Evolutionary conservation across 805 yeast genomes (phyloP).

Genomic region (Candida maesae): DNA sequence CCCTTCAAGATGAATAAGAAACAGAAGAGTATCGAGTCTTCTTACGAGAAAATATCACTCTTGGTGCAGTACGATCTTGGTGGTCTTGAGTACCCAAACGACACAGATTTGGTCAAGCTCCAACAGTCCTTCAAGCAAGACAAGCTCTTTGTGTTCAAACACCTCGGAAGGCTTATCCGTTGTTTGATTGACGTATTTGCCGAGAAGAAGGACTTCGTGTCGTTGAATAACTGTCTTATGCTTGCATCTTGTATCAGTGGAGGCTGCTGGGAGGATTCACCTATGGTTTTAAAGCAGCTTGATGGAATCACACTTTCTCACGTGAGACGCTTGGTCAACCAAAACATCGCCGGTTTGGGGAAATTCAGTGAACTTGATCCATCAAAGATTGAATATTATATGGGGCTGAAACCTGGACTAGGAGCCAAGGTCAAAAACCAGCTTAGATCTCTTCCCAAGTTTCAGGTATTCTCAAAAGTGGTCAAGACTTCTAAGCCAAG

Average conservation of each 20-base stretch:
- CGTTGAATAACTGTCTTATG: conserved; percentile 36
- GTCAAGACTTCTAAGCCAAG: conserved; percentile 11
- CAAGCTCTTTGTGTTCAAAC: conserved; percentile 39
- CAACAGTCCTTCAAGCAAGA: conserved; percentile 42
- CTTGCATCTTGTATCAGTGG: conserved; percentile 40
- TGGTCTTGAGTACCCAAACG: conserved; percentile 43
- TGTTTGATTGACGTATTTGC: conserved; percentile 43
- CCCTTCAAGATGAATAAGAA: conserved; percentile 32
- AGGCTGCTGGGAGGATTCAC: conserved; percentile 47
- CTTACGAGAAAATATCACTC: conserved; percentile 37
- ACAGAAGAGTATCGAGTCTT: conserved; percentile 22
- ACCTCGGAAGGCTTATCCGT: conserved; percentile 38
- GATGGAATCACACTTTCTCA: conserved; percentile 42
- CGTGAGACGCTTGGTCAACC: conserved; percentile 35
- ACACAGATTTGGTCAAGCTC: conserved; percentile 36
- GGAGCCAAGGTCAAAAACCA: conserved; percentile 37
- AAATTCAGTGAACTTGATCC: conserved; percentile 30
- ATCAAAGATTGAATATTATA: conserved; percentile 37
- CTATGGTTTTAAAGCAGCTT: conserved; percentile 43
- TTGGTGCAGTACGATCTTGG: conserved; percentile 49
- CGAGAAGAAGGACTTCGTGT: conserved; percentile 38
- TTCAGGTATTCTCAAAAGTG: conserved; percentile 24
- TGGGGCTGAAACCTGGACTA: conserved; percentile 39
- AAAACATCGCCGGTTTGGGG: conserved; percentile 31
- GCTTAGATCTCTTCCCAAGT: conserved; percentile 34